A percentile compares a stretch with the other conserved stretches of the same genome.
phyloP scores from a whole-genome alignment of 805 yeast species.

The Starmerella stigmatis region DNA sequence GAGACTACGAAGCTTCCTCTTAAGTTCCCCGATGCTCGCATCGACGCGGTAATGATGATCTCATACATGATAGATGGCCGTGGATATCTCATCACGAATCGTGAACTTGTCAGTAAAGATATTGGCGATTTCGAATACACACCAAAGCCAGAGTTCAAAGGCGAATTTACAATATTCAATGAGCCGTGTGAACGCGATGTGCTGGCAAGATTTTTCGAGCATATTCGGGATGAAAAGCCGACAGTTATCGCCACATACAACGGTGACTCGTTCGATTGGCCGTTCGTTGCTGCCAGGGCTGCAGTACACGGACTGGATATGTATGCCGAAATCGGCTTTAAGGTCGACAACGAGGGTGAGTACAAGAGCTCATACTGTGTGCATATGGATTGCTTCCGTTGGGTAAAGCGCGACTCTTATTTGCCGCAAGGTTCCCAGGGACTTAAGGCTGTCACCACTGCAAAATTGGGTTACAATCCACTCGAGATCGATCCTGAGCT shows the following conservation, averaged over 20 bases:
- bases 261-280: slow-evolving; percentile 99
- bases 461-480: slow-evolving; percentile 91
- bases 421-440: slow-evolving; percentile 98
- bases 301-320: slow-evolving; percentile 72
- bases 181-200: slow-evolving; percentile 75
- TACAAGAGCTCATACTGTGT: slow-evolving; percentile 85
- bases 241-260: slow-evolving; percentile 97
- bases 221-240: slow-evolving; percentile 75
- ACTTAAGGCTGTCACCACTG: slow-evolving; percentile 92
- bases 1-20: slow-evolving; percentile 95
- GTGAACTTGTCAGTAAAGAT: slow-evolving; percentile 89
- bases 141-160: slow-evolving; percentile 93
- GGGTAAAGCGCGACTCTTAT: slow-evolving; percentile 97
- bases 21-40: slow-evolving; percentile 84
- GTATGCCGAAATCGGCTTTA: slow-evolving; percentile 91
- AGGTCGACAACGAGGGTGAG: slow-evolving; percentile 85
- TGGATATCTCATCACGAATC: slow-evolving; percentile 84
- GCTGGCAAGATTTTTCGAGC: slow-evolving; percentile 72
- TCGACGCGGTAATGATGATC: slow-evolving; percentile 96
- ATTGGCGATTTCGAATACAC: slow-evolving; percentile 96
- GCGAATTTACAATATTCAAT: slow-evolving; percentile 78
- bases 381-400: slow-evolving; percentile 94
- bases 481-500: slow-evolving; percentile 93
- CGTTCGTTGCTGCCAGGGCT: slow-evolving; percentile 86
- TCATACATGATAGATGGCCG: slow-evolving; percentile 99